phyloP scores from a whole-genome alignment of 2,329 filamentous ascomycete genomes.

The Cercospora janseana region DNA sequence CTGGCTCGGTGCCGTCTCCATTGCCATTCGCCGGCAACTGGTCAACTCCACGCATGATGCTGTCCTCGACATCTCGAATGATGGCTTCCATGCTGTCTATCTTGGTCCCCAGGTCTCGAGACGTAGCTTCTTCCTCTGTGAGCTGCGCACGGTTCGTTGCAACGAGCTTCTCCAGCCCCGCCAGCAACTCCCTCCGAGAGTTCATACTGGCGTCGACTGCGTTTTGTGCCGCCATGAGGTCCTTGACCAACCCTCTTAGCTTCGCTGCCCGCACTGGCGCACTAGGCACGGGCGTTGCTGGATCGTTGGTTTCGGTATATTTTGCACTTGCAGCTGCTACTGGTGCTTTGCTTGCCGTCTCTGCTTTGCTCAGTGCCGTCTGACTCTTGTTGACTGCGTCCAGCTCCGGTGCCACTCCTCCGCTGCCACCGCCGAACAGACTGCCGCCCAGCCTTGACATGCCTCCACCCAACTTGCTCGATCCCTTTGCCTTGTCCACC shows the following conservation, averaged over 20 bases:
- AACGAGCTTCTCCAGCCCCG: conserved; percentile 78
- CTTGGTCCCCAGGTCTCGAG: conserved; percentile 63
- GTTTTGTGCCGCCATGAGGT: conserved; percentile 80
- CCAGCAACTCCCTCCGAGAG: conserved; percentile 73
- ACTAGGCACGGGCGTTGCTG: conserved; percentile 66
- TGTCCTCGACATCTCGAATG: conserved; percentile 85
- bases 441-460: conserved; percentile 58
- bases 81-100: conserved; percentile 73
- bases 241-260: conserved; percentile 84
- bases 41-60: conserved; percentile 80
- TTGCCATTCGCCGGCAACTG: conserved; percentile 45
- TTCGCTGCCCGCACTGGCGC: conserved; percentile 89
- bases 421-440: conserved; percentile 62
- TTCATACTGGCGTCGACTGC: conserved; percentile 88
- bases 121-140: conserved; percentile 64
- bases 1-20: conserved; percentile 23
- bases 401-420: conserved; percentile 70
- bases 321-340: conserved; percentile 73
- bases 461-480: conserved; percentile 26
- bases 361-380: conserved; percentile 69
- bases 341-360: conserved; percentile 64
- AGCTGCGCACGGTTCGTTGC: conserved; percentile 69
- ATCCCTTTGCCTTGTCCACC: conserved; percentile 50
- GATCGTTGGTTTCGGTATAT: conserved; percentile 78
- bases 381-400: conserved; percentile 71